A percentile compares a stretch with the other conserved stretches of the same genome.
These are phyloP conservation scores for Mimosa bimucronata DNA, from an alignment of 306 rosid species.

Conservation along the genomic window DNA sequence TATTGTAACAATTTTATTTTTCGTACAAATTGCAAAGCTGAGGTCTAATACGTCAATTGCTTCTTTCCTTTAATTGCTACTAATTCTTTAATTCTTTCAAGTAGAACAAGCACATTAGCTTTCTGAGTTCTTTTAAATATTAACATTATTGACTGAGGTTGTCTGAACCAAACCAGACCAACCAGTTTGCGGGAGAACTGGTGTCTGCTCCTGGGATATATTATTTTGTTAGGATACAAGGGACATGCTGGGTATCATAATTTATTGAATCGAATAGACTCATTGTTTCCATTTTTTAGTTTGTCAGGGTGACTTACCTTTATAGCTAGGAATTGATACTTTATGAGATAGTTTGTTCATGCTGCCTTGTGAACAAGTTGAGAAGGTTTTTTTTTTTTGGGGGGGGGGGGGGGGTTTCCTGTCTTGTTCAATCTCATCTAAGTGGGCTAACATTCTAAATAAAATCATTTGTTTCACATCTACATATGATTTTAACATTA, in stretches of 20 bases:
- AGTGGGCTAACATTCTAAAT: conserved; percentile 1
- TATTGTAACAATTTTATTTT: not conserved
- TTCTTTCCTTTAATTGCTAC: conserved; percentile 5
- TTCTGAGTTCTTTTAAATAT: conserved; percentile 9
- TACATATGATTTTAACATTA: conserved; percentile 23
- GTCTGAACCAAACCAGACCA: not conserved
- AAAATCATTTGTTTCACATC: conserved; percentile 16
- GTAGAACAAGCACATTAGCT: not conserved
- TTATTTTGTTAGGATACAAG: not conserved
- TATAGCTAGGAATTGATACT: not conserved
- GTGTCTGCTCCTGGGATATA: not conserved
- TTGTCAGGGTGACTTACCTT: not conserved
- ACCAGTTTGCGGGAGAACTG: not conserved
- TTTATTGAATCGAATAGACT: conserved; percentile 2
- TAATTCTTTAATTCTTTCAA: not conserved
- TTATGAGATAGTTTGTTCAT: not conserved
- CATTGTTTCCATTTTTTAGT: not conserved
- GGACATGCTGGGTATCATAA: not conserved
- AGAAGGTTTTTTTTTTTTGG: not conserved
- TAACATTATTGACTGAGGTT: not conserved
- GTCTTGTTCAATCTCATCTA: not conserved
- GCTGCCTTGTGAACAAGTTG: conserved; percentile 7
- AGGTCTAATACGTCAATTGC: conserved; percentile 19
- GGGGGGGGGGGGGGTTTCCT: not conserved
- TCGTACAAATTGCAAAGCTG: conserved; percentile 7